phyloP scores from a whole-genome alignment of 768 basidiomycete species.

The Mycena leptocephala region DNA sequence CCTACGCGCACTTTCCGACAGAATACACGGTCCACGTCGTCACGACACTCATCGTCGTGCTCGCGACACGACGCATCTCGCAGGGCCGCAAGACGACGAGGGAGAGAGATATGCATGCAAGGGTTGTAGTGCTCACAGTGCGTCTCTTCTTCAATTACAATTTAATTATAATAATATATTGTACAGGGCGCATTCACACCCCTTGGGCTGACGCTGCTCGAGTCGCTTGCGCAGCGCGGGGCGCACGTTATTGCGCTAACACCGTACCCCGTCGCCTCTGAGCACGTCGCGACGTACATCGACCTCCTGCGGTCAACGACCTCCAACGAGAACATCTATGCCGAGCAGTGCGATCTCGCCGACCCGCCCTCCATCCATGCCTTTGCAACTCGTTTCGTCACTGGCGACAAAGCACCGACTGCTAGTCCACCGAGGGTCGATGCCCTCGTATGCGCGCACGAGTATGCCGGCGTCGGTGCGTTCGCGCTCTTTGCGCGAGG shows the following conservation, averaged over 20 bases:
- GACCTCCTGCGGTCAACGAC: conserved; percentile 78
- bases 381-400: conserved; percentile 80
- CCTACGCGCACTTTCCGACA: conserved; percentile 65
- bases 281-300: conserved; percentile 73
- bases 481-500: conserved; percentile 44
- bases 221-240: conserved; percentile 79
- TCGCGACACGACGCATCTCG: conserved; percentile 71
- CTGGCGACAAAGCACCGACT: background rate
- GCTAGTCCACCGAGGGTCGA: conserved; percentile 77
- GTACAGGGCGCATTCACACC: conserved; percentile 83
- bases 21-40: conserved; percentile 72
- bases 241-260: conserved; percentile 87
- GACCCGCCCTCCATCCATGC: conserved; percentile 77
- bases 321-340: conserved; percentile 84
- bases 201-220: conserved; percentile 77
- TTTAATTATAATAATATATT: conserved; percentile 1
- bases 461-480: conserved; percentile 77
- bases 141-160: conserved; percentile 38
- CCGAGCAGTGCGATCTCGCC: conserved; percentile 82
- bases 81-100: conserved; percentile 82
- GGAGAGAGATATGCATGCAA: conserved; percentile 83
- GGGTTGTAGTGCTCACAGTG: conserved; percentile 82
- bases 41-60: conserved; percentile 59
- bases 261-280: conserved; percentile 69
- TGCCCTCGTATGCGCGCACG: conserved; percentile 85